Percentiles rank a stretch among this genome's conserved stretches.
These are phyloP conservation scores for Fusarium proliferatum DNA, from an alignment of 2,329 filamentous ascomycete genomes.

Conservation along the genomic window DNA sequence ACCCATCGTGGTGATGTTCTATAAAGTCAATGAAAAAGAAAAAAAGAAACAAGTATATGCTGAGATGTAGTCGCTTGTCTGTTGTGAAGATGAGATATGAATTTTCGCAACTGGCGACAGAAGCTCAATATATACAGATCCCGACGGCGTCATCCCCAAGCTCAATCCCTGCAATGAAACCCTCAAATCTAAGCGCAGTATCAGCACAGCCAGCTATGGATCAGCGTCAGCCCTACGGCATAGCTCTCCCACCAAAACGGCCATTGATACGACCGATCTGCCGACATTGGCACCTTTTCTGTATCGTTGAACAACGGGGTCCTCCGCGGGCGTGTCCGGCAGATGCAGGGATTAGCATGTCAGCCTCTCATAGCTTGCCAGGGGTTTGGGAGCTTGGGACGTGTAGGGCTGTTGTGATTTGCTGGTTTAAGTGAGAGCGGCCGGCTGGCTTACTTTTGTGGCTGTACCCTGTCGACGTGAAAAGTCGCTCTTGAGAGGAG, in stretches of 20 bases:
- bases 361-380: neutral
- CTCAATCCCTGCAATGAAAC: neutral
- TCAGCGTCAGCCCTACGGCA: neutral
- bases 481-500: neutral
- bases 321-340: neutral
- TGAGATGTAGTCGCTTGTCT: neutral
- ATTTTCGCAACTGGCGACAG: neutral
- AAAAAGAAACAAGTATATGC: rapidly evolving
- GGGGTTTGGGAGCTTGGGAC: neutral
- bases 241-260: neutral
- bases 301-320: neutral
- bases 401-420: neutral
- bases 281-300: neutral
- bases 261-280: neutral
- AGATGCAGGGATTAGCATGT: neutral
- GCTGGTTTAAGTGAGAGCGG: neutral
- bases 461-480: neutral
- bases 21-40: rapidly evolving
- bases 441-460: neutral
- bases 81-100: neutral
- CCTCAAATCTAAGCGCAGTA: neutral
- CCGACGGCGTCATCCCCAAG: neutral
- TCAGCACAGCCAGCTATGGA: neutral
- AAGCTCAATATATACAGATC: neutral
- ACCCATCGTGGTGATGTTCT: neutral